A percentile compares a stretch with the other conserved stretches of the same genome.
These are phyloP conservation scores for Erysimum pusillum DNA, from an alignment of 441 rosid species.

Conservation along the genomic window DNA sequence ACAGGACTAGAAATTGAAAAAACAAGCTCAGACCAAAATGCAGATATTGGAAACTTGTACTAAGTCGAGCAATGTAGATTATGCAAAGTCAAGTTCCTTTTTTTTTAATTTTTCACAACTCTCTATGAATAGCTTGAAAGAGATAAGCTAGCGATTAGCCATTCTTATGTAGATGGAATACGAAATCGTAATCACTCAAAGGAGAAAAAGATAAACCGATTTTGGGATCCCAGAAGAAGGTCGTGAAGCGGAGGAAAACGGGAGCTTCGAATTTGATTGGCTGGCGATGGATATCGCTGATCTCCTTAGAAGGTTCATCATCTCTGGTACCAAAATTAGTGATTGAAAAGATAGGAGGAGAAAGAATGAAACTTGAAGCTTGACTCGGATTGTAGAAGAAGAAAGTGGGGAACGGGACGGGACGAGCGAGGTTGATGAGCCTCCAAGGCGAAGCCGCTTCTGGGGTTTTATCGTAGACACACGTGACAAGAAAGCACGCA, in stretches of 20 bases:
- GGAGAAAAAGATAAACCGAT: constrained; percentile 18
- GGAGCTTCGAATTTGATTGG: constrained; percentile 29
- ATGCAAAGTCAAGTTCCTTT: constrained; percentile 26
- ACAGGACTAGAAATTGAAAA: constrained; percentile 21
- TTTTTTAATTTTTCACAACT: neutral
- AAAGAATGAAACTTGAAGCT: constrained; percentile 3
- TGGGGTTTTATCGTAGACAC: constrained; percentile 40
- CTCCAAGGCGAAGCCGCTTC: constrained; percentile 32
- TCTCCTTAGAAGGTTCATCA: constrained; percentile 50
- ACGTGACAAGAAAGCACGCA: constrained; percentile 35
- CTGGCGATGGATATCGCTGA: constrained; percentile 38
- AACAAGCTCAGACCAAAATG: neutral
- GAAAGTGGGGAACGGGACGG: neutral
- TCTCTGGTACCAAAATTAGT: constrained; percentile 10
- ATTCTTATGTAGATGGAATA: neutral
- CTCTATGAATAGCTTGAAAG: neutral
- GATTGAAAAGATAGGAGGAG: neutral
- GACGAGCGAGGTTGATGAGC: constrained; percentile 25
- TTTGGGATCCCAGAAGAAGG: constrained; percentile 30
- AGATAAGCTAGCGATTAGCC: neutral
- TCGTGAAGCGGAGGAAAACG: constrained; percentile 41
- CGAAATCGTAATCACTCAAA: neutral
- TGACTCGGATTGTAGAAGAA: neutral
- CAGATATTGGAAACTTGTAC: neutral
- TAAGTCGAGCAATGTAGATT: neutral